A percentile compares a stretch with the other conserved stretches of the same genome.
These are phyloP conservation scores for Ceratocystis eucalypticola DNA, from an alignment of 2,329 filamentous ascomycete species.

Conservation along the genomic window DNA sequence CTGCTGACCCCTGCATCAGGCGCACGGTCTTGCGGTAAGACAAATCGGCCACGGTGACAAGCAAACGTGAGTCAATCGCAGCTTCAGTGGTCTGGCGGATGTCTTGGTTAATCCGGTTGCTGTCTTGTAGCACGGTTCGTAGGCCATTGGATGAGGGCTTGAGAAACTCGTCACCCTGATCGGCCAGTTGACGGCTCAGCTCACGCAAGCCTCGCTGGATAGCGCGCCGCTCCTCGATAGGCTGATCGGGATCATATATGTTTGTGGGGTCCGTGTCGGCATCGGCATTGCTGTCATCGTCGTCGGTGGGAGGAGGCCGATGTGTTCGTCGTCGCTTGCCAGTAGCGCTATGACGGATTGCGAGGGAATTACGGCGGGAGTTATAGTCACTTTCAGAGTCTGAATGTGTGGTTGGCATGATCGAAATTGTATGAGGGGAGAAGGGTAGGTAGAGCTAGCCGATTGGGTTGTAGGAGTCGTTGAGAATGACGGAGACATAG, in stretches of 20 bases:
- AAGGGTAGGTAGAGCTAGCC: neutral
- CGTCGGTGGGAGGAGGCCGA: slow-evolving; percentile 19
- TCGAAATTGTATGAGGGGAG: neutral
- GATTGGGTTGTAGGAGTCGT: neutral
- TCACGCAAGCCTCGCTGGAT: slow-evolving; percentile 58
- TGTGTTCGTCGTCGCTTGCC: slow-evolving; percentile 22
- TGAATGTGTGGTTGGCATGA: neutral
- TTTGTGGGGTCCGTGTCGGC: slow-evolving; percentile 25
- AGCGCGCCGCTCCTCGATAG: slow-evolving; percentile 55
- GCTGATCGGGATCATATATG: slow-evolving; percentile 71
- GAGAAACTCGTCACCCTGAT: slow-evolving; percentile 54
- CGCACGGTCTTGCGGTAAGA: slow-evolving; percentile 65
- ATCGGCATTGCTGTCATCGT: slow-evolving; percentile 19
- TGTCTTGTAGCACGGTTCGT: slow-evolving; percentile 49
- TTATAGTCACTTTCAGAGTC: neutral
- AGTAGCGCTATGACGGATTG: neutral
- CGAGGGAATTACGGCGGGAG: neutral
- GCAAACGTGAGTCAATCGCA: slow-evolving; percentile 72
- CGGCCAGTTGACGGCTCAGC: slow-evolving; percentile 47
- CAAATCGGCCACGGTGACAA: slow-evolving; percentile 69
- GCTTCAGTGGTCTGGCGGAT: slow-evolving; percentile 86
- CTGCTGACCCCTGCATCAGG: slow-evolving; percentile 57
- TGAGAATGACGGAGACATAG: too few species aligned
- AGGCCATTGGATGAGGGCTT: slow-evolving; percentile 52
- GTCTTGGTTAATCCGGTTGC: slow-evolving; percentile 50